Evolutionary conservation across 2,329 filamentous ascomycete species (phyloP), one percentile per base, ranked within the genome.

Genomic region (Phyllachora maydis): DNA sequence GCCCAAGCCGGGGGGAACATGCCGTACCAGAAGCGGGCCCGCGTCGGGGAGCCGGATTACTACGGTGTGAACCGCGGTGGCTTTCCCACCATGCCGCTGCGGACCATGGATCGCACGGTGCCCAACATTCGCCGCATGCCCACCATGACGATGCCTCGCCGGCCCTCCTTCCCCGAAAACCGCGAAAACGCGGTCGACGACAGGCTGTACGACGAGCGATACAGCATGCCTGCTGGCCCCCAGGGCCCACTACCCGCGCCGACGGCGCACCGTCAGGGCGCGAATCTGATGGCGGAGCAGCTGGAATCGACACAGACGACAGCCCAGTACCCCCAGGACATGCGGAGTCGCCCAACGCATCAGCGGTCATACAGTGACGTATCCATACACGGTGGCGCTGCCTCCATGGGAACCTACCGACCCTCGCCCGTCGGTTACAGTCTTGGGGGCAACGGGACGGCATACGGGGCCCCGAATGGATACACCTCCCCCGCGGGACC

Each of bases 111-210:
- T 4, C 25, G 19, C 32, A 27, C 11, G 13, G 30, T 34, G 22
- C 36, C 32, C 13, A 26, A 23, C 23, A 34, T 36, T 22, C 35
- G 33, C 23, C 32, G 32, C 11, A 34, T 34, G 15, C 26, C n/a
- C 24, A n/a, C n/a, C n/a, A n/a, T n/a, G n/a, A 19, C 23, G 14
- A 30, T 45, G 1, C 28, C 43, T 4, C 41, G 44, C 25, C 43
- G 41, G 5, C 39, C 40, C 4, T 37, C 35, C 10, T 47, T 46
- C 24, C 33, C 32, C 5, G 36, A 42, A 19, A 47, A 45, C 25
- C 44, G 41, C 16, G 46, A 49, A 32, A 36, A 35, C 22, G 36
- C 37, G 6, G 32, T 35, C 3, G 38, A 44, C 23, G 38, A 42
- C 9, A 30, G 33, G 10, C 41, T 37, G 24, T 41, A 35, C 23